phyloP scores from a whole-genome alignment of 2,329 filamentous ascomycete genomes.

The Colletotrichum australisinense region DNA sequence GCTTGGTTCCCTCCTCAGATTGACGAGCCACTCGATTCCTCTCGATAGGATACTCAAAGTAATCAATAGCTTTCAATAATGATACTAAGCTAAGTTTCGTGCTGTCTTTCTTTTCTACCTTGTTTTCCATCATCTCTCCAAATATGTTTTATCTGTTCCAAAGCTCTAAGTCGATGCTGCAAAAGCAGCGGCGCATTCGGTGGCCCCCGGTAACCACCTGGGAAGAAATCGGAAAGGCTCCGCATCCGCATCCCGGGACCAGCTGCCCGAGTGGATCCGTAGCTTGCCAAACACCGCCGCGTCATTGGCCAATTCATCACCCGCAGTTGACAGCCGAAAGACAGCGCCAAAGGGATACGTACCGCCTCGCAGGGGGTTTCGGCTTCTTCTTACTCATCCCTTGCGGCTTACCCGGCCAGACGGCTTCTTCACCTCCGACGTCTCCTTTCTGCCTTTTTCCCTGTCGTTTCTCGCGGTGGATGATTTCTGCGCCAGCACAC shows the following conservation, averaged over 20 bases:
- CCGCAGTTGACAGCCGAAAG: conserved; percentile 4
- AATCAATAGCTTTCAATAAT: no score
- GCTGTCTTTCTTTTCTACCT: no score
- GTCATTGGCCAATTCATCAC: conserved; percentile 24
- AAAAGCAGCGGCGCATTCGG: conserved; percentile 18
- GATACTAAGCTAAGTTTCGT: no score
- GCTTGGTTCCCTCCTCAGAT: background rate
- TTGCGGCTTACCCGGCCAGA: conserved; percentile 1
- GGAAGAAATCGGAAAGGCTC: conserved; percentile 34
- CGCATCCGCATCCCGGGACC: background rate
- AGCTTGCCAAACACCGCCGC: conserved; percentile 10
- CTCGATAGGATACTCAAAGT: no score
- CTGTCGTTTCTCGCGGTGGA: background rate
- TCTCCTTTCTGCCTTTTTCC: no score
- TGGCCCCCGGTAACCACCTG: background rate
- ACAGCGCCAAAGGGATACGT: conserved; percentile 1
- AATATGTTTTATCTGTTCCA: no score
- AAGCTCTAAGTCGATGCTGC: no score
- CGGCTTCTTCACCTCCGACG: conserved; percentile 2
- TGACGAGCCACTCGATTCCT: background rate
- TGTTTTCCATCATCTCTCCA: no score
- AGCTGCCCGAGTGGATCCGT: background rate
- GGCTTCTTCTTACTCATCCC: conserved; percentile 20
- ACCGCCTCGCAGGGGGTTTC: conserved; percentile 23
- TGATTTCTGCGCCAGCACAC: background rate